A percentile compares a stretch with the other conserved stretches of the same genome.
Evolutionary conservation across 164 flowering plant genomes (phyloP).

Genomic region (Aristolochia fimbriata): DNA sequence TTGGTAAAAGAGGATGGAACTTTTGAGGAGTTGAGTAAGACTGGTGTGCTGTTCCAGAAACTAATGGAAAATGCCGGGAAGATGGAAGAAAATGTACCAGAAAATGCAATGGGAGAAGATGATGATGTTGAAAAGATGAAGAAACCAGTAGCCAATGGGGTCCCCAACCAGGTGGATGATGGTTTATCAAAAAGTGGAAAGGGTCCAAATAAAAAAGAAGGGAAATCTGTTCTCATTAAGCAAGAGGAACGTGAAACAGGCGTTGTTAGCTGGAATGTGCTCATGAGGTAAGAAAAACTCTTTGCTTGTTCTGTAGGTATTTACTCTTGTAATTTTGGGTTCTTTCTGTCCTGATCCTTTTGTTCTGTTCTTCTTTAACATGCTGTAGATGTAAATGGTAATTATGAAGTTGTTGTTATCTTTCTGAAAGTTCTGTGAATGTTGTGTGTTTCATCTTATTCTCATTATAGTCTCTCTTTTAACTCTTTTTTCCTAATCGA

Average conservation of each 20-base stretch:
- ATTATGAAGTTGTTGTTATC: too few species aligned
- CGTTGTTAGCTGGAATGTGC: slow-evolving; percentile 81
- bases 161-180: slow-evolving; percentile 2
- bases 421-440: too few species aligned
- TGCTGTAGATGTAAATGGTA: too few species aligned
- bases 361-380: too few species aligned
- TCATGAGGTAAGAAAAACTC: slow-evolving; percentile 42
- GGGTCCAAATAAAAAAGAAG: slow-evolving; percentile 40
- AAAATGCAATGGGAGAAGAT: slow-evolving; percentile 33
- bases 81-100: slow-evolving; percentile 89
- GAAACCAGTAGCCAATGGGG: slow-evolving; percentile 46
- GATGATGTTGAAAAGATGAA: slow-evolving; percentile 23
- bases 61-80: slow-evolving; percentile 99
- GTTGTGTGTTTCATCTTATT: too few species aligned
- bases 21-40: slow-evolving; percentile 75
- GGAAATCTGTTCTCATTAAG: slow-evolving; percentile 81
- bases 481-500: too few species aligned
- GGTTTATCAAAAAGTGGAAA: slow-evolving; percentile 25
- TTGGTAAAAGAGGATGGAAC: slow-evolving; percentile 91
- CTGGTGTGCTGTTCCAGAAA: slow-evolving; percentile 61
- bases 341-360: too few species aligned
- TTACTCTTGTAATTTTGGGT: too few species aligned
- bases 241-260: slow-evolving; percentile 98
- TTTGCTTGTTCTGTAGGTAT: background rate
- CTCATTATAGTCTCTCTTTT: too few species aligned